These are phyloP conservation scores for Candida tibetensis DNA, from an alignment of 805 yeast genomes.

Conservation along the genomic window DNA sequence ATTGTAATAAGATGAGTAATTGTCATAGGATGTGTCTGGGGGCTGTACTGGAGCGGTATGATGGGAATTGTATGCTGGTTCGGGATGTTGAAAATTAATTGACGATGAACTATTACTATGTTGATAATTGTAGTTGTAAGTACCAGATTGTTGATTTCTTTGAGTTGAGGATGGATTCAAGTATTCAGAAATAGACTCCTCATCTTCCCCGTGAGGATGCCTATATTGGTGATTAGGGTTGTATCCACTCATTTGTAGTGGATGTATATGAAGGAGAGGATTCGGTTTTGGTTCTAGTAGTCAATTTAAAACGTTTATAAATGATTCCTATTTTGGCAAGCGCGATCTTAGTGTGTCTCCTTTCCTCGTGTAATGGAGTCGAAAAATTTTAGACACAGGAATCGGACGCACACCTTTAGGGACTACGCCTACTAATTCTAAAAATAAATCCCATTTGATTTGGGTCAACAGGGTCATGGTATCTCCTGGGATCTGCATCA, in stretches of 20 bases:
- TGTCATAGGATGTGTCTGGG: constrained; percentile 18
- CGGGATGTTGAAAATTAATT: constrained; percentile 29
- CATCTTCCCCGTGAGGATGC: not conserved
- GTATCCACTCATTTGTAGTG: constrained; percentile 1
- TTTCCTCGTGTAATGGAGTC: not conserved
- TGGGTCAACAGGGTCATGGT: too few species aligned
- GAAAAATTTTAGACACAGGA: not conserved
- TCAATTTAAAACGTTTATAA: too few species aligned
- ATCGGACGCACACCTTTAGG: too few species aligned
- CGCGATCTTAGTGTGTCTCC: not conserved
- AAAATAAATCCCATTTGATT: too few species aligned
- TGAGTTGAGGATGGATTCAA: constrained; percentile 10
- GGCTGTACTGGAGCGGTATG: constrained; percentile 1
- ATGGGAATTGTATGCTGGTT: constrained; percentile 16
- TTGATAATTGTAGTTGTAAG: constrained; percentile 14
- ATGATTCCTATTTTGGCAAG: not conserved
- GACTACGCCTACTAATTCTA: too few species aligned
- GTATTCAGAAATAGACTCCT: constrained; percentile 14
- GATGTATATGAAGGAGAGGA: too few species aligned
- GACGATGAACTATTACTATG: constrained; percentile 15
- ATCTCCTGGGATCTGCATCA: too few species aligned
- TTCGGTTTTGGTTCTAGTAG: too few species aligned
- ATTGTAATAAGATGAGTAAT: constrained; percentile 21
- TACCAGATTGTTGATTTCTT: constrained; percentile 16
- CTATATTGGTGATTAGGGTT: constrained; percentile 2